Base-by-base conservation (phyloP, 2,329 filamentous ascomycete species). In the Graphium sp. region DNA sequence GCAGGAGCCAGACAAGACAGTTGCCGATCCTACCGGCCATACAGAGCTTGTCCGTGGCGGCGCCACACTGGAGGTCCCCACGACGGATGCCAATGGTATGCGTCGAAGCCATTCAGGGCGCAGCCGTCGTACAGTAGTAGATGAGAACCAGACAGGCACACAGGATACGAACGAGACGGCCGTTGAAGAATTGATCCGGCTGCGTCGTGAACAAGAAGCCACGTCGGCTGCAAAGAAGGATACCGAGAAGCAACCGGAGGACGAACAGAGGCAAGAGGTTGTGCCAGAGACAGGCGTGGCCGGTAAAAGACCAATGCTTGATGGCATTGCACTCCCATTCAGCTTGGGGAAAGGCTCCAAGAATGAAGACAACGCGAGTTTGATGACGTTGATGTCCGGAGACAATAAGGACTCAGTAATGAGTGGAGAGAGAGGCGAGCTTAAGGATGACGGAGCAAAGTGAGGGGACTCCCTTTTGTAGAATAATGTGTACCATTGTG, bases 291-390 rank as follows among this genome's bases (percentile, higher is more conserved):
- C 67, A 0, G 66, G 63, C 0, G 56, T 61, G 4, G 58, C 61
- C 0, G 66, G 66, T 5, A 77, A 74, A 41, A 57, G 78, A 3
- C 74, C 77, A 0, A 72, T 71, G 25, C 58, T 78, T 5, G 70
- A 68, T 13, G 74, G 76, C 1, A 66, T 83, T 16, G 76, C 79
- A 0, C 64, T 81, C 39, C 79, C 79, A 0, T 85, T 85, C 42
- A 77, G 67, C 32, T 47, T 85, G 10, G 63, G 64, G 29, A 65
- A 64, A 37, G 63, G 76, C 13, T 64, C 66, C 2, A 64, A 69
- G 4, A n/a, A n/a, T n/a, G n/a, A n/a, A n/a, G n/a, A n/a, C n/a
- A 77, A 70, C 12, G 74, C 74, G 1, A 82, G 75, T 50, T 81
- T 77, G 63, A 52, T 75, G 29, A 82, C 77, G 0, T 49, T 83